Base-by-base conservation (phyloP, 1,284 basidiomycete genomes). In the Cutaneotrichosporon curvatum region DNA sequence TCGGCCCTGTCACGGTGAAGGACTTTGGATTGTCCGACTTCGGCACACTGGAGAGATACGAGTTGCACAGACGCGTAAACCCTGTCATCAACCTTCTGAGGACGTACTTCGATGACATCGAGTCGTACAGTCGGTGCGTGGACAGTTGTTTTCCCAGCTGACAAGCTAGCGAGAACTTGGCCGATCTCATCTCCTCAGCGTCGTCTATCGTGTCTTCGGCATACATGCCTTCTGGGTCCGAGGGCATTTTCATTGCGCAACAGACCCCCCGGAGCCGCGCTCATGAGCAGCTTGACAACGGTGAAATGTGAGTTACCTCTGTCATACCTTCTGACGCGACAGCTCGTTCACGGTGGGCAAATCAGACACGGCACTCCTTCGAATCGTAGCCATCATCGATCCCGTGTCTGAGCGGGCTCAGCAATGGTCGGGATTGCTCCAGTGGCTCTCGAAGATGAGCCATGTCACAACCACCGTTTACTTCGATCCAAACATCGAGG, bases 341-440 rank as follows among this genome's bases (percentile, higher is more conserved):
- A 88, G 85, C 14, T 77, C 80, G 4, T 83, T 91, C 62, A 71
- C 79, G 21, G 70, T 82, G 35, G 89, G 90, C 4, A 75, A 87
- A 55, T 77, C 79, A 7, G 63, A 74, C 0, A 80, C 76, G 0
- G 84, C 91, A 0, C 60, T 85, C 16, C 80, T 84, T 53, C 82
- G 85, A 32, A 73, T 96, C 33, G 83, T 79, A 1, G 77, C 85
- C 8, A 64, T 96, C 4, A 55, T 97, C 8, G 86, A 97, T 62
- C 94, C 94, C 1, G 65, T 96, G 21, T 88, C 84, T 36, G 85
- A 89, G 64, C 70, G 76, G 6, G 87, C 87, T 5, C 91, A 96
- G 65, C 81, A 81, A 55, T 92, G 87, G 83, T 80, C 87, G 0
- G 79, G 81, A 43, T 67, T 95, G 30, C 65, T 91, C 20, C 52